Evolutionary conservation across 345 rosid species (phyloP).

Genomic region (Brassica rapa): DNA sequence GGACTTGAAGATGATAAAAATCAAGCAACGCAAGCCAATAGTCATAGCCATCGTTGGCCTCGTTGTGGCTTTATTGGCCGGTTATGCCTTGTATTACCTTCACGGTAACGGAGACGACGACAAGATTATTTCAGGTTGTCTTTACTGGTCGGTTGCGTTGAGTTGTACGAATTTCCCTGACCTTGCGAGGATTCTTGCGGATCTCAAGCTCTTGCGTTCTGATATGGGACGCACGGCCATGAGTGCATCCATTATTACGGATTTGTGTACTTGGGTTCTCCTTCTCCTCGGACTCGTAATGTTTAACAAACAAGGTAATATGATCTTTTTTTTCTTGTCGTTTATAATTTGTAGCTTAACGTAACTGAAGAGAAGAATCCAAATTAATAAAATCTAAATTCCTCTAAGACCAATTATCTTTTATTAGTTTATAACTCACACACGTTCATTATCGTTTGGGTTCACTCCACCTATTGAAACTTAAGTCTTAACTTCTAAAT

Average conservation of each 20-base stretch:
- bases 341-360: background rate
- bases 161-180: slow-evolving; percentile 64
- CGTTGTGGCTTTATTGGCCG: slow-evolving; percentile 40
- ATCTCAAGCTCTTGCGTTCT: slow-evolving; percentile 65
- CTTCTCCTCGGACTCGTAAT: slow-evolving; percentile 31
- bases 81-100: slow-evolving; percentile 41
- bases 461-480: background rate
- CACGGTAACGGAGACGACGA: slow-evolving; percentile 5
- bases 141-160: slow-evolving; percentile 54
- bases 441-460: background rate
- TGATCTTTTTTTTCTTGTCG: background rate
- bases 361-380: background rate
- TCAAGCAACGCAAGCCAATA: slow-evolving; percentile 33
- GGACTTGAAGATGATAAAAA: slow-evolving; percentile 48
- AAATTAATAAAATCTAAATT: background rate
- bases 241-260: slow-evolving; percentile 51
- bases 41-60: slow-evolving; percentile 47
- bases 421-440: background rate
- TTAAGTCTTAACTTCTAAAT: too few relatives aligned
- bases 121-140: slow-evolving; percentile 24
- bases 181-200: slow-evolving; percentile 55
- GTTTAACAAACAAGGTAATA: slow-evolving; percentile 17
- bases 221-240: slow-evolving; percentile 57
- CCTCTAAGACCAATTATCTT: background rate
- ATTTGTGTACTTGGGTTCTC: slow-evolving; percentile 55